Base-by-base conservation (phyloP, 2,329 filamentous ascomycete genomes). In the Colletotrichum sp. region DNA sequence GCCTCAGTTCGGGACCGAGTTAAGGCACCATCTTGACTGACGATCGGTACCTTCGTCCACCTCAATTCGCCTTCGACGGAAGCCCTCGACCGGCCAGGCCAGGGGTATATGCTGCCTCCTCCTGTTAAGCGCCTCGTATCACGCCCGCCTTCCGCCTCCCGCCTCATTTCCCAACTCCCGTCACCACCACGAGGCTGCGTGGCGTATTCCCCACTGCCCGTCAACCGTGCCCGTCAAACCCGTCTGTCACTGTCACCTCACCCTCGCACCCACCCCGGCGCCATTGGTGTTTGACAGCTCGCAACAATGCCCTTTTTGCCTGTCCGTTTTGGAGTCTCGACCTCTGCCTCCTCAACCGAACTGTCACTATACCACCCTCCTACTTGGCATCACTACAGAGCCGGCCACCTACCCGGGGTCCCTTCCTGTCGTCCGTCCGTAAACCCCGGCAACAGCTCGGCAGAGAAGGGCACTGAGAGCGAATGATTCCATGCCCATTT, bases 41-140 rank as follows among this genome's bases (percentile, higher is more conserved):
- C 57, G 16, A 64, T 65, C 44, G 60, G 15, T 67, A 34, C 60
- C n/a, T 57, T 18, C 24, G 26, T 16, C 57, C 16, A 10, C 34
- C 57, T 63, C 57, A 7, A 52, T 16, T 39, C 24, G 39, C 34
- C 57, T 63, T 44, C 36, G 26, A 32, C 39, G 28, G 55, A 62
- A 30, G 64, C 30, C 32, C 12, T 34, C 39, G 2, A 34, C 36
- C 39, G 9, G 16, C 30, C n/a, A 26, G 28, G 65, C 26, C 44
- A 32, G 73, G 69, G 32, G 55, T 59, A 55, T 34, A 32, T 15
- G 32, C 30, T 13, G 49, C 32, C n/a, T 30, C n/a, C 21, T 24
- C 30, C 69, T 69, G 39, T 60, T 76, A 72, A 73, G 64, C 55
- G 73, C 69, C 64, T 73, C 73, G 44, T 76, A 52, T 73, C 44